Evolutionary conservation across 2,329 filamentous ascomycete genomes (phyloP).

Genomic region (Periglandula ipomoeae): DNA sequence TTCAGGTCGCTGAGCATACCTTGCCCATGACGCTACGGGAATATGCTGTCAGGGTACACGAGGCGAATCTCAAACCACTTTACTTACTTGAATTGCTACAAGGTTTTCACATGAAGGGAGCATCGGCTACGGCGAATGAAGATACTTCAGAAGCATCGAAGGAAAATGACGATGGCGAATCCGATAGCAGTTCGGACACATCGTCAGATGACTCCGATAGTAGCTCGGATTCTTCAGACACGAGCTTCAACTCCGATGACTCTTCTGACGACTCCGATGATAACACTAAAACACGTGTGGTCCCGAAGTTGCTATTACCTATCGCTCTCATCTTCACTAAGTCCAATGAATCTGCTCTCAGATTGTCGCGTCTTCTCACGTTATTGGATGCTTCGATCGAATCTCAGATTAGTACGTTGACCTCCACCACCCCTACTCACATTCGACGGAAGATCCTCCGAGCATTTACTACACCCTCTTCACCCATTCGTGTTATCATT

Average conservation of each 20-base stretch:
- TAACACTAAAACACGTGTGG: neutral
- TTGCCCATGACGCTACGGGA: constrained; percentile 58
- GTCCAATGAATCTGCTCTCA: constrained; percentile 79
- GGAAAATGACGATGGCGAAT: neutral
- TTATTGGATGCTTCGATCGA: constrained; percentile 54
- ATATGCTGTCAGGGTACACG: constrained; percentile 56
- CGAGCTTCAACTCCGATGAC: constrained; percentile 23
- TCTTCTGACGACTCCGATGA: constrained; percentile 5
- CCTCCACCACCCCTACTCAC: constrained; percentile 68
- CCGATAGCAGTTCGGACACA: neutral
- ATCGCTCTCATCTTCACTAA: constrained; percentile 77
- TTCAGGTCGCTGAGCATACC: constrained; percentile 35
- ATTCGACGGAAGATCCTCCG: constrained; percentile 58
- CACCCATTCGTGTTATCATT: constrained; percentile 64
- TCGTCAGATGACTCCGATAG: constrained; percentile 18
- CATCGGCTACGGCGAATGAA: constrained; percentile 8
- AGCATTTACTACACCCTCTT: constrained; percentile 58
- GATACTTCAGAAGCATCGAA: neutral
- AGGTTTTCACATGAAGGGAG: constrained; percentile 36
- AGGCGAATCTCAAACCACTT: constrained; percentile 67
- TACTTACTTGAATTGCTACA: constrained; percentile 72
- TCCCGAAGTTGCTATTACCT: constrained; percentile 19
- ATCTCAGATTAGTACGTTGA: constrained; percentile 56
- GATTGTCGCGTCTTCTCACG: constrained; percentile 70
- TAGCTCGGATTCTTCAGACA: constrained; percentile 21